Conservation (phyloP, 768 basidiomycete species). For the Lyophyllum shimeji region DNA sequence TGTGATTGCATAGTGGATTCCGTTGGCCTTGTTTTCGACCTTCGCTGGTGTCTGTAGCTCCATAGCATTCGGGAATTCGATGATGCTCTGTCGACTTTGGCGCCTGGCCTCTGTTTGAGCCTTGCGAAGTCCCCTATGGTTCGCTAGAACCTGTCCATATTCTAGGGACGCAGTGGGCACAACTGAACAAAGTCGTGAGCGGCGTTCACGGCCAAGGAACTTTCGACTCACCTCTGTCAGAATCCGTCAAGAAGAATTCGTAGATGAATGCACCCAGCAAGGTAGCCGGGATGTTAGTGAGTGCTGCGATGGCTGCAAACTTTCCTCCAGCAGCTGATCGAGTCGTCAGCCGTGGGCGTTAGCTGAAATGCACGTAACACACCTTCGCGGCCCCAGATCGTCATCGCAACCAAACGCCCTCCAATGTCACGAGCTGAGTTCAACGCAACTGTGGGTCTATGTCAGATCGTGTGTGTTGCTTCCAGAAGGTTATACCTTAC, state of each 20-base stretch:
- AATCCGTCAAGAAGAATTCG: slow-evolving; percentile 57
- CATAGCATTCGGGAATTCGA: slow-evolving; percentile 6
- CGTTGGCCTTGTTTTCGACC: slow-evolving; percentile 7
- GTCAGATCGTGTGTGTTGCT: not conserved
- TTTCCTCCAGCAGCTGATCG: slow-evolving; percentile 45
- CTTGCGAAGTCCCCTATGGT: slow-evolving; percentile 11
- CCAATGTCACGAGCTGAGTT: slow-evolving; percentile 73
- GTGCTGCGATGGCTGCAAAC: slow-evolving; percentile 63
- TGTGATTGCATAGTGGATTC: slow-evolving; percentile 1
- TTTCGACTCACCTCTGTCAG: slow-evolving; percentile 45
- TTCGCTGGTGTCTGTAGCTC: slow-evolving; percentile 2
- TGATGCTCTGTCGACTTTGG: slow-evolving; percentile 13
- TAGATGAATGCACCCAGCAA: slow-evolving; percentile 53
- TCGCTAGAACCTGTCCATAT: slow-evolving; percentile 5
- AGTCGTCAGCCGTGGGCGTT: not conserved
- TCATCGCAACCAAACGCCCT: slow-evolving; percentile 57
- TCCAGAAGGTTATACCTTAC: slow-evolving; percentile 28
- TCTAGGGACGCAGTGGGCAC: slow-evolving; percentile 17
- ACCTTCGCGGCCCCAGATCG: slow-evolving; percentile 57
- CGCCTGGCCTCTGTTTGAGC: slow-evolving; percentile 3
- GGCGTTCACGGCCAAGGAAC: not conserved
- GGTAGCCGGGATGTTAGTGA: slow-evolving; percentile 67
- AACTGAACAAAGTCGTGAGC: slow-evolving; percentile 4
- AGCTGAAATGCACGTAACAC: not conserved
- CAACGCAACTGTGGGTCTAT: slow-evolving; percentile 43